A percentile compares a stretch with the other conserved stretches of the same genome.
These are phyloP conservation scores for Trichocladium uniseriatum DNA, from an alignment of 495 filamentous ascomycete genomes.

Conservation along the genomic window DNA sequence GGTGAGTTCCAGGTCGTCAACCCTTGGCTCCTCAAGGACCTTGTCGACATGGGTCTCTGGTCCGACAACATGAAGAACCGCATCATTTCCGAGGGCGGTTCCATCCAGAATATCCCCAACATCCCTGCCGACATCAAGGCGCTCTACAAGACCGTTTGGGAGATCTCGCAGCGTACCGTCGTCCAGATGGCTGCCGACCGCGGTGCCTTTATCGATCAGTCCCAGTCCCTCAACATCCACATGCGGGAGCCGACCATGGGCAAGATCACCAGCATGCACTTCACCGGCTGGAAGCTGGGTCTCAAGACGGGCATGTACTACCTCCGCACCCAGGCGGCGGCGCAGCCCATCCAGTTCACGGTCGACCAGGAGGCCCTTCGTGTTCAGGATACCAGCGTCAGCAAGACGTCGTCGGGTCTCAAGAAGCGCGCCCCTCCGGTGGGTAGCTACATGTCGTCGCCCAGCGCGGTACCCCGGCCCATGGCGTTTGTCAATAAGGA, in stretches of 20 bases:
- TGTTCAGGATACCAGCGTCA: slow-evolving; percentile 76
- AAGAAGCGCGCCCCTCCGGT: slow-evolving; percentile 58
- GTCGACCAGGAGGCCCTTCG: slow-evolving; percentile 95
- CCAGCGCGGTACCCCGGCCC: slow-evolving; percentile 33
- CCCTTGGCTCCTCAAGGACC: slow-evolving; percentile 95
- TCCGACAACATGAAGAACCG: slow-evolving; percentile 99
- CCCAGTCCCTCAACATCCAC: slow-evolving; percentile 97
- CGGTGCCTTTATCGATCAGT: slow-evolving; percentile 97
- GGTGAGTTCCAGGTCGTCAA: slow-evolving; percentile 99
- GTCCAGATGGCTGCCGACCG: slow-evolving; percentile 97
- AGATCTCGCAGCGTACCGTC: slow-evolving; percentile 92
- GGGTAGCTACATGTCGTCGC: slow-evolving; percentile 45
- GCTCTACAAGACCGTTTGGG: slow-evolving; percentile 99
- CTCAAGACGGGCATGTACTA: slow-evolving; percentile 99
- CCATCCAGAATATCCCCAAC: slow-evolving; percentile 91
- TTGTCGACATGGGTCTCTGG: slow-evolving; percentile 96
- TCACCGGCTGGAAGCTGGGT: slow-evolving; percentile 96
- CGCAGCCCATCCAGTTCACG: slow-evolving; percentile 96
- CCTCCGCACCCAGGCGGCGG: slow-evolving; percentile 93
- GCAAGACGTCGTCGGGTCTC: slow-evolving; percentile 44
- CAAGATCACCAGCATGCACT: slow-evolving; percentile 99
- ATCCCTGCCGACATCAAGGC: slow-evolving; percentile 93
- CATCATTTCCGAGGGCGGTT: slow-evolving; percentile 93
- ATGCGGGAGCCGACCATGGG: slow-evolving; percentile 99
- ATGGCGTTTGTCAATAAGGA: slow-evolving; percentile 36